Conservation (phyloP, 352 stramenopile species). For the Phytopythium delawarense region DNA sequence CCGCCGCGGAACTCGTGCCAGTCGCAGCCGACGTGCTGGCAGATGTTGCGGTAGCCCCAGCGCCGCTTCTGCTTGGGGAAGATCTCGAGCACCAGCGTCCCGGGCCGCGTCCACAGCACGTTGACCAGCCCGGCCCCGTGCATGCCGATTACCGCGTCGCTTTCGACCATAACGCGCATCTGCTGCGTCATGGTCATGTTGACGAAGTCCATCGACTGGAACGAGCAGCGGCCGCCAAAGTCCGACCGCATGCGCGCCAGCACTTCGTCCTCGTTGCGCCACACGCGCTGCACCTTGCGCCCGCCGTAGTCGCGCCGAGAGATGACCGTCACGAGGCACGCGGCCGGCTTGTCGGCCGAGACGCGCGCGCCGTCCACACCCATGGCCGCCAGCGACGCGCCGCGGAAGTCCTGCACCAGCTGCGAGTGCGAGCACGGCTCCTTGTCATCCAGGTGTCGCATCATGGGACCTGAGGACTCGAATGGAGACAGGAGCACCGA, state of each 20-base stretch:
- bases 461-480: conserved; percentile 38
- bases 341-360: conserved; percentile 1
- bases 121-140: conserved; percentile 80
- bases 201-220: conserved; percentile 65
- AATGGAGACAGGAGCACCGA: conserved; percentile 27
- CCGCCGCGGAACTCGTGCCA: conserved; percentile 16
- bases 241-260: conserved; percentile 30
- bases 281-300: conserved; percentile 49
- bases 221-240: conserved; percentile 13
- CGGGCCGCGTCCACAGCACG: conserved; percentile 51
- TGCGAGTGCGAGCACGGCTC: conserved; percentile 26
- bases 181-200: conserved; percentile 49
- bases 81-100: conserved; percentile 67
- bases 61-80: conserved; percentile 60
- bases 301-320: conserved; percentile 41
- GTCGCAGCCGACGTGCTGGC: conserved; percentile 3
- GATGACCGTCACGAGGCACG: conserved; percentile 50
- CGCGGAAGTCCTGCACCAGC: conserved; percentile 19
- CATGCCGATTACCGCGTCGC: conserved; percentile 77
- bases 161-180: conserved; percentile 57
- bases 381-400: conserved; percentile 25
- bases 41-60: conserved; percentile 5
- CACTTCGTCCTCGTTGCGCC: conserved; percentile 62
- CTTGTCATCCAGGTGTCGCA: conserved; percentile 39
- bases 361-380: conserved; percentile 4